Base-by-base conservation (phyloP, 78 protist genomes). In the Dictyostelium discoideum region DNA sequence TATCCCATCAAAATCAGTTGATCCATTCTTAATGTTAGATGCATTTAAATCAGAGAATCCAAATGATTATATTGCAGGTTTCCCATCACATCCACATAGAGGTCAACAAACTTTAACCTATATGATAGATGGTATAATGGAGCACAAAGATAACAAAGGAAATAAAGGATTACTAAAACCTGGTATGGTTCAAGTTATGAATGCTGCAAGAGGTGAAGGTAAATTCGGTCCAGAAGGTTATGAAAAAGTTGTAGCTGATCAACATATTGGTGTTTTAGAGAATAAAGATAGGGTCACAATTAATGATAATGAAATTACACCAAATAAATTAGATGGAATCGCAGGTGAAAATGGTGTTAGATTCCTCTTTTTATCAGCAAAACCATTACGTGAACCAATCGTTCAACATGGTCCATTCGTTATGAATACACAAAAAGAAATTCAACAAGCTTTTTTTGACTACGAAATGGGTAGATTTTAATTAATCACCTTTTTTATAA, bases 21-120 rank as follows among this genome's bases (percentile, higher is more conserved):
- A 94, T 26, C 97, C 97, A 39, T 94, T 94, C 73, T 42, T 94
- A 3, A 24, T 94, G 83, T 73, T 95, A 72, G 97, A 95, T 73
- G 93, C 88, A 11, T 86, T 95, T 46, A 57, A 81, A 29, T 24
- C 42, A 5, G 87, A 85, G 67, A 73, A 92, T 37, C 42, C 89
- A n/a, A 69, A 92, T 26, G 92, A 92, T 48, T 93, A 93, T 73
- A 93, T 93, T 37, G 92, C 85, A 22, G 98, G 98, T 48, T 88
- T 96, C 26, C 97, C 97, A 2, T 7, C 46, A 80, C 98, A 97
- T 78, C 98, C 98, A 16, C 98, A 97, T 85, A 96, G 98, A 24
- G 98, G 98, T 29, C 93, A 97, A n/a, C 96, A 97, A 32, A 97
- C 98, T 3, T 93, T 97, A 14, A 96, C 98, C 0, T 95, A 97